phyloP scores from a whole-genome alignment of 1,284 basidiomycete species.

The Athelia sp. region DNA sequence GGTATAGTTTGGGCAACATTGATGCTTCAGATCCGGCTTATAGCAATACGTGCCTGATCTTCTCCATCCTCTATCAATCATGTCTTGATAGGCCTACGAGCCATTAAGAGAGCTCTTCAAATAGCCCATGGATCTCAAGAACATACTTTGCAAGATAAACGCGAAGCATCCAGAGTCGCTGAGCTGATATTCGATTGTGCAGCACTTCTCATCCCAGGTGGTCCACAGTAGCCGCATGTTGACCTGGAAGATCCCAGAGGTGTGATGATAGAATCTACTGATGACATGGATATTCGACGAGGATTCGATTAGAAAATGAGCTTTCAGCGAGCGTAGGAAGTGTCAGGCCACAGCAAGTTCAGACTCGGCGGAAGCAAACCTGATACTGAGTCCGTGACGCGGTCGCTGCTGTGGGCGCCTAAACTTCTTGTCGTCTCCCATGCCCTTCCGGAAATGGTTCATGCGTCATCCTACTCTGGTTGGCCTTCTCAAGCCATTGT shows the following conservation, averaged over 20 bases:
- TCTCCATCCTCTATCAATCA: conserved; percentile 90
- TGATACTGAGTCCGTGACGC: too few species aligned
- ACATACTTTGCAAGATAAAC: conserved; percentile 49
- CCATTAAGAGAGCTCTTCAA: conserved; percentile 2
- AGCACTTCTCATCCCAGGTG: conserved; percentile 29
- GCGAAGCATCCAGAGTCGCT: conserved; percentile 29
- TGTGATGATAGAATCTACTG: background rate
- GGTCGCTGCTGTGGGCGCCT: too few species aligned
- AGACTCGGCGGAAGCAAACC: too few species aligned
- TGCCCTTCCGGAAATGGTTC: too few species aligned
- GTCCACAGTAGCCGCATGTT: conserved; percentile 43
- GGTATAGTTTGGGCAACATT: conserved; percentile 92
- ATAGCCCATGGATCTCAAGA: background rate
- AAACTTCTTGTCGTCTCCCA: too few species aligned
- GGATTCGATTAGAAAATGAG: too few species aligned
- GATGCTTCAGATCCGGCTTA: conserved; percentile 75
- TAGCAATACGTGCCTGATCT: conserved; percentile 80
- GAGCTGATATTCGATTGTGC: conserved; percentile 25
- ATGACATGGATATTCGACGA: background rate
- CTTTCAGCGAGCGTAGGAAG: too few species aligned
- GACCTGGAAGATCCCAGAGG: conserved; percentile 9
- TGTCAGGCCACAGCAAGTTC: too few species aligned
- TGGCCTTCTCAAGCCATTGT: background rate
- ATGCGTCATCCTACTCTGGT: too few species aligned
- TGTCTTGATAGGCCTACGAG: conserved; percentile 62